Evolutionary conservation across 768 basidiomycete species (phyloP), one percentile per base, ranked within the genome.

Genomic region (Thelephora aurantiotincta): DNA sequence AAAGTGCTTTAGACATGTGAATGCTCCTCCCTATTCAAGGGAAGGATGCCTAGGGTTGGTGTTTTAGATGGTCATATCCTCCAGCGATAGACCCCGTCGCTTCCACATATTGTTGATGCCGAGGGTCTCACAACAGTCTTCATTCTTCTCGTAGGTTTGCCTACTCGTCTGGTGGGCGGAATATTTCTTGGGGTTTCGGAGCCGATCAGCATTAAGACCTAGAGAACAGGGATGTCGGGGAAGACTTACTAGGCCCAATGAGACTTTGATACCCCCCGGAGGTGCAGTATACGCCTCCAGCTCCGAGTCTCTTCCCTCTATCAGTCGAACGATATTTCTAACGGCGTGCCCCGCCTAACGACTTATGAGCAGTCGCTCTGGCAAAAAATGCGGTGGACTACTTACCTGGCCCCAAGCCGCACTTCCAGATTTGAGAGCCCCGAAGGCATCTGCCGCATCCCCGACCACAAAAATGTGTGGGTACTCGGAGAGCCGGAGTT

Each of bases 381-480:
- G 3, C 19, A 37, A 6, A 38, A 33, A 14, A 34, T 43, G 33
- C 11, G 33, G 20, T 11, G 18, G 33, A 42, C 23, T n/a, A 46
- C 48, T 38, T 13, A 67, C 70, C 64, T 78, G 76, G 34, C 62
- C 65, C 54, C 73, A 72, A 1, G 76, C 74, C 30, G 64, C 76
- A 51, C 78, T 73, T 0, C 77, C 80, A 11, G 79, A 78, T 19
- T 74, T 69, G 19, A 74, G 70, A 0, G 78, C 80, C 5, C 77
- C 77, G 49, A 78, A 80, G 4, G 76, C 76, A 56, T 80, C 77
- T 0, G 78, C 78, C 0, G 71, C 68, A 47, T 82, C 80, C 6
- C 80, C 80, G 5, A 80, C 59, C 7, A 71, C 78, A 54, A 80
- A 82, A 11, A 82, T 68, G 50, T 78, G 65, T 0, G 71, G 67